Evolutionary conservation across 2,329 filamentous ascomycete species (phyloP), one percentile per base, ranked within the genome.

Genomic region (Arachnomyces sp.): DNA sequence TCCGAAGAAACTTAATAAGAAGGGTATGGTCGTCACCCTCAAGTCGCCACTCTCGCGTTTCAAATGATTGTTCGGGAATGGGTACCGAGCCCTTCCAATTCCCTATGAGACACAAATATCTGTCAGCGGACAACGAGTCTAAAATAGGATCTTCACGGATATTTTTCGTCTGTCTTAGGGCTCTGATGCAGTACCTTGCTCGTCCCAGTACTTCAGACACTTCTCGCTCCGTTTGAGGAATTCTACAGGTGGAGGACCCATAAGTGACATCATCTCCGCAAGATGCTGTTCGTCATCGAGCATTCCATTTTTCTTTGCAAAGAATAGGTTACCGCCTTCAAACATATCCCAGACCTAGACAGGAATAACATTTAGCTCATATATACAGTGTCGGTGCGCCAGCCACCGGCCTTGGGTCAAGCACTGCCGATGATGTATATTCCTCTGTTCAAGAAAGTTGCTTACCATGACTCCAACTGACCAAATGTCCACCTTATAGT

Each of bases 401-500:
- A 25, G 21, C 21, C 21, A 9, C 9, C 21, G 21, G 9, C 21
- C 21, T 25, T 25, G 21, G 21, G 21, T 25, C 21, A 25, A 25
- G 21, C 21, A 25, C 21, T 25, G 21, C 21, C 21, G 21, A 25
- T 25, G 21, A 25, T 25, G 21, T 25, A 25, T 25, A 25, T 25
- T 25, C 9, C 21, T 25, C 21, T 9, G 9, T 25, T 25, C 21
- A 25, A 25, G 21, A 25, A 25, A 25, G 21, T 25, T 35, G 33
- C 15, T 54, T 52, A 69, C 67, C 67, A 70, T 63, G 39, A 61
- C 62, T 0, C 67, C 69, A 1, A 60, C 49, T 30, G 64, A 67
- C 71, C 68, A 74, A 34, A 73, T 66, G 46, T 73, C 69, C 7
- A 72, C 54, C 15, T 57, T 48, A 36, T 63, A 65, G 2, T 52